These are phyloP conservation scores for Clitoria ternatea DNA, from an alignment of 306 rosid genomes.

Conservation along the genomic window DNA sequence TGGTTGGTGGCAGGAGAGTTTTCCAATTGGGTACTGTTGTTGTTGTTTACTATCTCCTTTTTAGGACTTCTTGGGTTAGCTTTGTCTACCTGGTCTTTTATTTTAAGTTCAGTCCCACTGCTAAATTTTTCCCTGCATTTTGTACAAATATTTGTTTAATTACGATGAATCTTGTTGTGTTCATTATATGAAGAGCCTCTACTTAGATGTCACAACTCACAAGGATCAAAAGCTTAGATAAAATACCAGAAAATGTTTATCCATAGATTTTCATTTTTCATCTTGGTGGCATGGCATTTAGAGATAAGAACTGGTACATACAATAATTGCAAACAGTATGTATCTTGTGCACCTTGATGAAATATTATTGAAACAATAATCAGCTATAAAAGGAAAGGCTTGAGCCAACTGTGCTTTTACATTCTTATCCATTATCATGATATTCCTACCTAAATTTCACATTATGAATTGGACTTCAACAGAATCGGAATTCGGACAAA, in stretches of 20 bases:
- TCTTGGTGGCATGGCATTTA: not conserved
- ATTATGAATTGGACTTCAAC: not conserved
- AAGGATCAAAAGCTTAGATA: not conserved
- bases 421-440: not conserved
- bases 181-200: not conserved
- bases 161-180: not conserved
- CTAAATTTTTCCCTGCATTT: constrained; percentile 65
- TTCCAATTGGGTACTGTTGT: not conserved
- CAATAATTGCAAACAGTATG: not conserved
- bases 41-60: constrained; percentile 18
- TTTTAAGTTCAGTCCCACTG: constrained; percentile 19
- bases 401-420: not conserved
- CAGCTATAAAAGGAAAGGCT: not conserved
- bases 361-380: not conserved
- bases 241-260: not conserved
- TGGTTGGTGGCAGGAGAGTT: constrained; percentile 15
- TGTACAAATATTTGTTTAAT: not conserved
- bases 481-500: not conserved
- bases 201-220: not conserved
- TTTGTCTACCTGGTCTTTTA: constrained; percentile 22
- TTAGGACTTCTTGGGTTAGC: constrained; percentile 16
- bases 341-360: not conserved
- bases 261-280: not conserved
- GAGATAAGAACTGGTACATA: not conserved
- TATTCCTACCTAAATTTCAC: not conserved